These are phyloP conservation scores for Marasmius sp. DNA, from an alignment of 1,284 basidiomycete species.

Conservation along the genomic window DNA sequence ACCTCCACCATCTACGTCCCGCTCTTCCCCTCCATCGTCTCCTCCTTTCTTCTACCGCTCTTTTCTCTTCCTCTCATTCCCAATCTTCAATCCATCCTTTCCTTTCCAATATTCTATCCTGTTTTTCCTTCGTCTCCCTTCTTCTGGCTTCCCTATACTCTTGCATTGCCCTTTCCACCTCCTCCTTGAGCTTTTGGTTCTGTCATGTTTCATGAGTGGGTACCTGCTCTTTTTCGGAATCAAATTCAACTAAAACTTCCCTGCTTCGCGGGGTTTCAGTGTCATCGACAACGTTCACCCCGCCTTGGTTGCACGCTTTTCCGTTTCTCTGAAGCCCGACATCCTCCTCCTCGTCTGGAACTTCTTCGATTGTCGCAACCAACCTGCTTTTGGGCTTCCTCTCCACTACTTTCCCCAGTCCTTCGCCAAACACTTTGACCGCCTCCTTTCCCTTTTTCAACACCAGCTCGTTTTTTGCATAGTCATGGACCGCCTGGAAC, in stretches of 20 bases:
- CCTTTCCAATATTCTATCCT: too few relatives aligned
- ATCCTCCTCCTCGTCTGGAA: background rate
- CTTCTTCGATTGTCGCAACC: background rate
- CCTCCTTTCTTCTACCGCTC: too few relatives aligned
- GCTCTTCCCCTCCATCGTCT: too few relatives aligned
- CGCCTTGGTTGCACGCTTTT: background rate
- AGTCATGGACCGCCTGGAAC: conserved; percentile 26
- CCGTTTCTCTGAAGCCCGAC: background rate
- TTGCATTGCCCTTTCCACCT: background rate
- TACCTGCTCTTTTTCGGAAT: background rate
- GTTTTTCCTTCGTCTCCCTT: too few relatives aligned
- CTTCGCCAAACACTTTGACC: background rate
- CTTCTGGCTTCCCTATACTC: too few relatives aligned
- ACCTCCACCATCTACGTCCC: too few relatives aligned
- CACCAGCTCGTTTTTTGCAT: conserved; percentile 17
- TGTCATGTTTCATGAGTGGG: background rate
- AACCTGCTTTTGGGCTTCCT: too few relatives aligned
- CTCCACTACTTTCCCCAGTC: background rate
- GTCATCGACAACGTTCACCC: too few relatives aligned
- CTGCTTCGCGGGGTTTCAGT: too few relatives aligned
- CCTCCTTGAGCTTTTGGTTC: background rate
- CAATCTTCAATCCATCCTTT: too few relatives aligned
- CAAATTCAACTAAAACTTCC: too few relatives aligned
- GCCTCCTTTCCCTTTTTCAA: background rate
- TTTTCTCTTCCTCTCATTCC: too few relatives aligned